Conservation (phyloP, 306 rosid species). For the Mimosa bimucronata region DNA sequence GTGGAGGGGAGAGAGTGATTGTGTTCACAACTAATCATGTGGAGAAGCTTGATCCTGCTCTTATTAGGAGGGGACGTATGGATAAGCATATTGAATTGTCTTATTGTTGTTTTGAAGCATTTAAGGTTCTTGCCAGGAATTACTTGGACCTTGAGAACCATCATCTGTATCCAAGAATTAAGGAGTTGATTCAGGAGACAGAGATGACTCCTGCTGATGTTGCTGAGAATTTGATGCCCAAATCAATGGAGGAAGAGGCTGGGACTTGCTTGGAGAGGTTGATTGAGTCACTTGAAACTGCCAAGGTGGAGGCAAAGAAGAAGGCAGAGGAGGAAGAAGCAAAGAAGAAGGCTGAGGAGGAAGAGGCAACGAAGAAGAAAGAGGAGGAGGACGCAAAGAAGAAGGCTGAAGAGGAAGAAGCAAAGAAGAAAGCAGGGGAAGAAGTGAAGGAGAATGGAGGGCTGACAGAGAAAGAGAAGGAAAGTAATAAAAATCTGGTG, state of each 20-base stretch:
- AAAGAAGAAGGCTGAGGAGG: too few relatives aligned
- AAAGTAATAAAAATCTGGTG: too few relatives aligned
- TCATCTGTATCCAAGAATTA: slow-evolving; percentile 40
- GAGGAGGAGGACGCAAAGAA: not conserved
- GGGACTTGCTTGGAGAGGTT: slow-evolving; percentile 44
- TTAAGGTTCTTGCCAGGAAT: slow-evolving; percentile 67
- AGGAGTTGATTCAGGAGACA: slow-evolving; percentile 43
- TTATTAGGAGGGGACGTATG: slow-evolving; percentile 73
- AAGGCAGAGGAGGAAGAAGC: slow-evolving; percentile 37
- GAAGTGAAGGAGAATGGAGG: not conserved
- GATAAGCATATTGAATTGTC: slow-evolving; percentile 75
- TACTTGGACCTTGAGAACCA: slow-evolving; percentile 59
- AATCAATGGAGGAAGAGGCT: slow-evolving; percentile 45
- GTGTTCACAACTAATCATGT: slow-evolving; percentile 69
- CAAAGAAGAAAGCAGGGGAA: not conserved
- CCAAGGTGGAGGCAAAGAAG: slow-evolving; percentile 45
- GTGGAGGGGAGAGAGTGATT: slow-evolving; percentile 68
- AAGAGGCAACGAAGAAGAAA: slow-evolving; percentile 3
- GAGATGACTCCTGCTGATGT: slow-evolving; percentile 73
- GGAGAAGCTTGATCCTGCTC: slow-evolving; percentile 70
- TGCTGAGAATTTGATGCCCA: slow-evolving; percentile 73
- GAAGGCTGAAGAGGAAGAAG: not conserved
- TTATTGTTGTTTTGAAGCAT: slow-evolving; percentile 64
- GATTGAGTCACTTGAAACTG: slow-evolving; percentile 51
- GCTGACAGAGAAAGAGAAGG: too few relatives aligned